A percentile compares a stretch with the other conserved stretches of the same genome.
These are phyloP conservation scores for Dicorynia guianensis DNA, from an alignment of 306 rosid species.

Conservation along the genomic window DNA sequence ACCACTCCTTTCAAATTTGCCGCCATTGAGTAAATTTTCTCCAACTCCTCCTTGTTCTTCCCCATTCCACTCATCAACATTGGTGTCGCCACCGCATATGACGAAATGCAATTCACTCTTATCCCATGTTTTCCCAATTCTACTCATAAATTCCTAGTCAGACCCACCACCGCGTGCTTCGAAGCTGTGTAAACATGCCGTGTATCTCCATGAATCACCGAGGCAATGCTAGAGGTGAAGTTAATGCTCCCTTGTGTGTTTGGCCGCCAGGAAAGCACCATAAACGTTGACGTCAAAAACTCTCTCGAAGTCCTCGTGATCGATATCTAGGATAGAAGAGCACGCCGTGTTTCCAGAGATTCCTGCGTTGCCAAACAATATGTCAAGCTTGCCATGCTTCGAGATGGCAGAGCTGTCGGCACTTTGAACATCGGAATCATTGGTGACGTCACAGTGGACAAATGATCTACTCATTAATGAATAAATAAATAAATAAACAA, in stretches of 20 bases:
- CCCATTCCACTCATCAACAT: conserved; percentile 29
- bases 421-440: conserved; percentile 45
- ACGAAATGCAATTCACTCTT: conserved; percentile 69
- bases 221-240: conserved; percentile 54
- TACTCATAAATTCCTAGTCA: conserved; percentile 59
- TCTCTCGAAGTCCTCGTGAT: conserved; percentile 40
- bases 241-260: conserved; percentile 62
- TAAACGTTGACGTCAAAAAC: conserved; percentile 60
- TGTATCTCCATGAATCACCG: conserved; percentile 39
- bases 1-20: conserved; percentile 38
- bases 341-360: conserved; percentile 23
- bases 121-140: conserved; percentile 69
- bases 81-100: conserved; percentile 58
- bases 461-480: too few relatives aligned
- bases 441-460: conserved; percentile 59
- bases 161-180: conserved; percentile 69
- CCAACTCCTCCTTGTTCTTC: conserved; percentile 29
- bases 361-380: conserved; percentile 68
- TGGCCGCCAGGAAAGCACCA: conserved; percentile 59
- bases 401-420: conserved; percentile 45
- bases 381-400: conserved; percentile 55
- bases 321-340: conserved; percentile 37
- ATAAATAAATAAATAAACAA: too few relatives aligned
- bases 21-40: background rate
- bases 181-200: conserved; percentile 57